Evolutionary conservation across 257 asterid genomes (phyloP).

Genomic region (Datura wrightii): DNA sequence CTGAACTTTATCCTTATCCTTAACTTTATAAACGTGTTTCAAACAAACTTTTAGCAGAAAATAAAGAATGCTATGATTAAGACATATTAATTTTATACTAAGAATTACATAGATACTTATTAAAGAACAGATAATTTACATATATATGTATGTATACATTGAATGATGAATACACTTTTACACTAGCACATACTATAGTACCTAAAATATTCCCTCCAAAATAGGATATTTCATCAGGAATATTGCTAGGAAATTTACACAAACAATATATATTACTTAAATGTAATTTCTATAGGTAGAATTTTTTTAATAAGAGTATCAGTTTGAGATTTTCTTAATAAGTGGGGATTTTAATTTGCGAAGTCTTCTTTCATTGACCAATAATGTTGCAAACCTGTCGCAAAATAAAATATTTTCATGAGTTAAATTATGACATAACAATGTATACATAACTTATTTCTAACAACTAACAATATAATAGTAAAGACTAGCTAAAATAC

Average conservation of each 20-base stretch:
- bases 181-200: not conserved
- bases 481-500: not conserved
- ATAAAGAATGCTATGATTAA: not conserved
- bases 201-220: not conserved
- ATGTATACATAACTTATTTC: not conserved
- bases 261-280: not conserved
- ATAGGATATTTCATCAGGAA: not conserved
- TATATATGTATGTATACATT: no score
- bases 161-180: not conserved
- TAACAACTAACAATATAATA: no score
- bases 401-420: not conserved
- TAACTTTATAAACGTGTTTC: not conserved
- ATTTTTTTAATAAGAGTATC: not conserved
- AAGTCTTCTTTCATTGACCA: constrained; percentile 48
- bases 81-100: not conserved
- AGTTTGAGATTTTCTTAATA: not conserved
- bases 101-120: not conserved
- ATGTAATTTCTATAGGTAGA: not conserved
- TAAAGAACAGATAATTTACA: no score
- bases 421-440: not conserved
- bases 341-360: constrained; percentile 29
- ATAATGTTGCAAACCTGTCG: constrained; percentile 45
- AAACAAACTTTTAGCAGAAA: not conserved
- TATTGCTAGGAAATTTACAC: not conserved
- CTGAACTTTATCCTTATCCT: no score